Percentiles rank a stretch among this genome's conserved stretches.
These are phyloP conservation scores for Clonostachys rhizophaga DNA, from an alignment of 2,329 filamentous ascomycete genomes.

Conservation along the genomic window DNA sequence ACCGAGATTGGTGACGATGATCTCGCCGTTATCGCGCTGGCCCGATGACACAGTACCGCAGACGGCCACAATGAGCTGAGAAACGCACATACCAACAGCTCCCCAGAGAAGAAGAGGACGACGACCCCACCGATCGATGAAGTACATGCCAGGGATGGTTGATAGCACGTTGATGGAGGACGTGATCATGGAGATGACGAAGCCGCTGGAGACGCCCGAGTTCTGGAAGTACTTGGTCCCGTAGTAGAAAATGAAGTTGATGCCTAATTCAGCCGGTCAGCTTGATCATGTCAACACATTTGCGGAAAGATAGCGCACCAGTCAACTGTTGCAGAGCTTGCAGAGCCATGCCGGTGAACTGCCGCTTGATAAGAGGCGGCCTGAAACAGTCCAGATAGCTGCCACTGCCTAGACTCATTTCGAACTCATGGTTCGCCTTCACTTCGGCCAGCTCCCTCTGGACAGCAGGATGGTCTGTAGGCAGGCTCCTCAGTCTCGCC, in stretches of 20 bases:
- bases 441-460: conserved; percentile 39
- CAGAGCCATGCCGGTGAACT: conserved; percentile 38
- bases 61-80: conserved; percentile 56
- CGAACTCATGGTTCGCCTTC: conserved; percentile 59
- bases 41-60: conserved; percentile 50
- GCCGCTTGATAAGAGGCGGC: conserved; percentile 3
- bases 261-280: conserved; percentile 26
- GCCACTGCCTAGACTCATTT: conserved; percentile 18
- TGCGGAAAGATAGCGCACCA: not conserved
- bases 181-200: conserved; percentile 30
- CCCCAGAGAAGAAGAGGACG: conserved; percentile 62
- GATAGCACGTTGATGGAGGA: conserved; percentile 29
- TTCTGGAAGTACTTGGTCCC: conserved; percentile 33
- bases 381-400: conserved; percentile 49
- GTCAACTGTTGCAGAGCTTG: conserved; percentile 46
- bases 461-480: conserved; percentile 2
- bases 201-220: conserved; percentile 26
- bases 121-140: conserved; percentile 35
- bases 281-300: not conserved
- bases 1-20: conserved; percentile 39
- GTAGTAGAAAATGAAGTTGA: conserved; percentile 26
- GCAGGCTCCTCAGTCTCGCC: conserved; percentile 1
- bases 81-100: conserved; percentile 54
- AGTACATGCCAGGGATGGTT: conserved; percentile 28
- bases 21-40: conserved; percentile 41